phyloP scores from a whole-genome alignment of 2,329 filamentous ascomycete genomes.

The Beauveria bassiana region DNA sequence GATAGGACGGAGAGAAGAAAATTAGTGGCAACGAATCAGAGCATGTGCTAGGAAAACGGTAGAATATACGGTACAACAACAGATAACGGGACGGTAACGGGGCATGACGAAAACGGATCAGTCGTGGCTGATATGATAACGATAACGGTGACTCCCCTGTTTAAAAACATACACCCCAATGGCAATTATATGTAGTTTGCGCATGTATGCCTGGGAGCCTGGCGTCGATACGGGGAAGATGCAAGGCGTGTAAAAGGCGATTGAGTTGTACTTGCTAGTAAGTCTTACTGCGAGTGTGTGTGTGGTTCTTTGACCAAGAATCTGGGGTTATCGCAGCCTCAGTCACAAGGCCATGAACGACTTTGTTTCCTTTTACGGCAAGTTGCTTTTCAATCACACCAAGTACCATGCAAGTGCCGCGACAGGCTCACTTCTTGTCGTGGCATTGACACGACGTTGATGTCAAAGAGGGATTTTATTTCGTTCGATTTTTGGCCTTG shows the following conservation, averaged over 20 bases:
- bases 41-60: no score
- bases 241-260: background rate
- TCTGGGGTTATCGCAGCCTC: background rate
- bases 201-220: slow-evolving; percentile 7
- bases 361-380: background rate
- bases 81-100: no score
- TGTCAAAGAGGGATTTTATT: no score
- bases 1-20: background rate
- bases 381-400: background rate
- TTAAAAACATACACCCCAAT: no score
- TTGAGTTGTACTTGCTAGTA: background rate
- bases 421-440: no score
- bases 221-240: slow-evolving; percentile 6
- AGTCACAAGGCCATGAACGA: background rate
- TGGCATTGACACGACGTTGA: no score
- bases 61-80: no score
- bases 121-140: background rate
- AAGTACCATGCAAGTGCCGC: background rate
- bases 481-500: background rate
- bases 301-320: background rate
- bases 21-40: no score
- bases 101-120: background rate
- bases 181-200: background rate
- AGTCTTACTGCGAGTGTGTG: background rate
- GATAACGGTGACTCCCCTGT: background rate